phyloP scores from a whole-genome alignment of 208 protist genomes.

The Trypanosoma brucei region DNA sequence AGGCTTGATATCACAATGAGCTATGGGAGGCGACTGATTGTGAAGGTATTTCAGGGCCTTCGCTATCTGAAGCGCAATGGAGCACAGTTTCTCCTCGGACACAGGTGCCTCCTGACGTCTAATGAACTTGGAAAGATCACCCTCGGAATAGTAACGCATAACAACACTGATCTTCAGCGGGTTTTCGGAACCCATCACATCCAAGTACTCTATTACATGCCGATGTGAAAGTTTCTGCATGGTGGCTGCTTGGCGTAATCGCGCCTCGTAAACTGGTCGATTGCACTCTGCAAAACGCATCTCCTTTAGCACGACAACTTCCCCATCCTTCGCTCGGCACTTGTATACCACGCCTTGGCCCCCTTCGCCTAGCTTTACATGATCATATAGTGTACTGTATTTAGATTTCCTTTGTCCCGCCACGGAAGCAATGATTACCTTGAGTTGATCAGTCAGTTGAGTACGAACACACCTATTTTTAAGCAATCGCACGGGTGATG shows the following conservation, averaged over 20 bases:
- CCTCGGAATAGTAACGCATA: constrained; percentile 84
- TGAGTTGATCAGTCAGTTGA: constrained; percentile 8
- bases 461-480: constrained; percentile 21
- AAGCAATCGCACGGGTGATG: constrained; percentile 30
- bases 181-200: constrained; percentile 51
- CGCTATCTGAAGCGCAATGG: constrained; percentile 76
- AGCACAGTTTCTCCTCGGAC: constrained; percentile 62
- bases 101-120: constrained; percentile 44
- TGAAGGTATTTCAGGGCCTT: constrained; percentile 78
- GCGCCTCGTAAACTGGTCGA: constrained; percentile 31
- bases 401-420: constrained; percentile 16
- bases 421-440: not conserved
- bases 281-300: constrained; percentile 51
- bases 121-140: constrained; percentile 67
- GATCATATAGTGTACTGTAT: constrained; percentile 40
- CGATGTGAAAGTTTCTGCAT: constrained; percentile 70
- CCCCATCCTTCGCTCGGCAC: constrained; percentile 58
- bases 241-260: constrained; percentile 52
- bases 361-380: constrained; percentile 58
- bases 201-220: constrained; percentile 80
- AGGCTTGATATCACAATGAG: constrained; percentile 88
- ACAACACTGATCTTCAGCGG: constrained; percentile 63
- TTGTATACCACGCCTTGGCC: constrained; percentile 81
- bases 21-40: constrained; percentile 62
- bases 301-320: constrained; percentile 79